phyloP scores from a whole-genome alignment of 1,284 basidiomycete genomes.

The Inonotus obliquus region DNA sequence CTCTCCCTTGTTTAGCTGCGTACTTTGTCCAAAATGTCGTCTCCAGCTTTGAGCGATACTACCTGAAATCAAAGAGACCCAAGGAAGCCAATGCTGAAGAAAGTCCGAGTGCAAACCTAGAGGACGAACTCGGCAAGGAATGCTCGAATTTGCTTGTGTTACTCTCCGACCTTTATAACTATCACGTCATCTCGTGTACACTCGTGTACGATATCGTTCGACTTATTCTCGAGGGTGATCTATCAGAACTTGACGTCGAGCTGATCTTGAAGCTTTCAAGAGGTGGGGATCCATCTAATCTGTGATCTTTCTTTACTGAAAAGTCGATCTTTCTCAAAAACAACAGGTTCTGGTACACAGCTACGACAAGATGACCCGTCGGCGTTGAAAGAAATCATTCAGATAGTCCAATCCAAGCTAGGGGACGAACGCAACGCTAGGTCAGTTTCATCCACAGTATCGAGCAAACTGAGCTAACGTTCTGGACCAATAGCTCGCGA shows the following conservation, averaged over 20 bases:
- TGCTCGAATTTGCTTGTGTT: slow-evolving; percentile 86
- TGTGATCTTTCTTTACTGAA: background rate
- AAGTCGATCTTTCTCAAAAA: background rate
- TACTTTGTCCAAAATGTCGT: slow-evolving; percentile 73
- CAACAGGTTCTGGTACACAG: slow-evolving; percentile 54
- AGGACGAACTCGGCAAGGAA: slow-evolving; percentile 66
- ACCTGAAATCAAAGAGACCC: slow-evolving; percentile 25
- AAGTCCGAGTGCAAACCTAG: slow-evolving; percentile 25
- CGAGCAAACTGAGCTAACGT: background rate
- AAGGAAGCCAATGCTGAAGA: slow-evolving; percentile 16
- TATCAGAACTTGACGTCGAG: slow-evolving; percentile 83
- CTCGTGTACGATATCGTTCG: slow-evolving; percentile 91
- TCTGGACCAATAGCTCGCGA: slow-evolving; percentile 53
- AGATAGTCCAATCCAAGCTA: slow-evolving; percentile 75
- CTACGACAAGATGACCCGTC: slow-evolving; percentile 85
- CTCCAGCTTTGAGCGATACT: slow-evolving; percentile 59
- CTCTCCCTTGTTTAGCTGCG: slow-evolving; percentile 47
- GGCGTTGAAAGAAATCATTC: slow-evolving; percentile 79
- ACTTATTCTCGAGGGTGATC: slow-evolving; percentile 59
- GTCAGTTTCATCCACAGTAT: slow-evolving; percentile 32
- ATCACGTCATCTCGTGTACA: slow-evolving; percentile 85
- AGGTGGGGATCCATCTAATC: slow-evolving; percentile 57
- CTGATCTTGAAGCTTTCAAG: slow-evolving; percentile 81
- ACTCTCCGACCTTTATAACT: slow-evolving; percentile 92
- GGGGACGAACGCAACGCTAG: slow-evolving; percentile 53